Conservation (phyloP, 768 basidiomycete species). For the Termitomyces eurrhizus region DNA sequence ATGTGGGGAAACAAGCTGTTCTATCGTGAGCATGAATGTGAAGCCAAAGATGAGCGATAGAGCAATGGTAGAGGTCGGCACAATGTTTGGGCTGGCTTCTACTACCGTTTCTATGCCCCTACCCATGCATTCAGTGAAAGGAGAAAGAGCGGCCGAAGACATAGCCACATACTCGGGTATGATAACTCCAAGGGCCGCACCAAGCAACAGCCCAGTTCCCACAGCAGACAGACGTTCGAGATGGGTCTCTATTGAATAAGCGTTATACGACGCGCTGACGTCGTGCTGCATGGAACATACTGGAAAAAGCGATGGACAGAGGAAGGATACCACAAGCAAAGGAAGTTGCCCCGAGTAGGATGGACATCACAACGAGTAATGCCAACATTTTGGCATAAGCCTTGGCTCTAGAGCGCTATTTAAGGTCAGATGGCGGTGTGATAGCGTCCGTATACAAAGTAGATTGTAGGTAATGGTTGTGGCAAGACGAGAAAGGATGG, state of each 20-base stretch:
- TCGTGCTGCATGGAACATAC: constrained; percentile 33
- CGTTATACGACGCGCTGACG: neutral
- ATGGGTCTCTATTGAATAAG: constrained; percentile 27
- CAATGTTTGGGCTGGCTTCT: constrained; percentile 29
- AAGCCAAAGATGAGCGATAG: constrained; percentile 63
- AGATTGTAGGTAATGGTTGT: neutral
- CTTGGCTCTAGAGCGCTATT: neutral
- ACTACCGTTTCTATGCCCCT: constrained; percentile 73
- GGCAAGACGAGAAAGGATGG: neutral
- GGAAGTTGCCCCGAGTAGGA: constrained; percentile 54
- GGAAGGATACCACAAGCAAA: constrained; percentile 75
- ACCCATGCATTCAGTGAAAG: constrained; percentile 5
- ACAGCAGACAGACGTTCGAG: constrained; percentile 46
- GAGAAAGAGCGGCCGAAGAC: neutral
- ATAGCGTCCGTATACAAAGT: too few species aligned
- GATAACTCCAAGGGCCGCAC: constrained; percentile 87
- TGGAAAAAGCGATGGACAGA: constrained; percentile 67
- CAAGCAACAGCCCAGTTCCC: constrained; percentile 83
- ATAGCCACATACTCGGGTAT: constrained; percentile 77
- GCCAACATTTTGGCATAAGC: constrained; percentile 26
- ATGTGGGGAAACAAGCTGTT: constrained; percentile 56
- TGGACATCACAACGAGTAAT: constrained; percentile 52
- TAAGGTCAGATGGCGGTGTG: neutral
- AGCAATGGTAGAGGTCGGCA: constrained; percentile 54
- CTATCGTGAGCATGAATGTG: constrained; percentile 61